These are phyloP conservation scores for Chlorella vulgaris DNA, from an alignment of 139 green algal species.

Conservation along the genomic window DNA sequence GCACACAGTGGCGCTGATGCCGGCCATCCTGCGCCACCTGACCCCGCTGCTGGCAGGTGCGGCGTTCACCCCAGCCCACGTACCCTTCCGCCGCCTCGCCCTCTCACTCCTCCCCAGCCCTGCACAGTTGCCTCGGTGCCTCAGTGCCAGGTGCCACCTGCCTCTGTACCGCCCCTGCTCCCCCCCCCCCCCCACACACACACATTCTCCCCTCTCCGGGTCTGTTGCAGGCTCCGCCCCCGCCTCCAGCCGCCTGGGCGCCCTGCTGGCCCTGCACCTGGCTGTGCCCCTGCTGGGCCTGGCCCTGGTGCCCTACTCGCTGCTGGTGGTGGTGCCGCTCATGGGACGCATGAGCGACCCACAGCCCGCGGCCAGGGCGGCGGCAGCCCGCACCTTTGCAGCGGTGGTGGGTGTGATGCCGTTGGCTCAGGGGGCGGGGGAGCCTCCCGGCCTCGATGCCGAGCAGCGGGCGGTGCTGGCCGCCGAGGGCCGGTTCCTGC, in stretches of 20 bases:
- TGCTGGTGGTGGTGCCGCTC: slow-evolving; percentile 89
- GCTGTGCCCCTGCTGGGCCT: slow-evolving; percentile 53
- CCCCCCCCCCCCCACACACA: background rate
- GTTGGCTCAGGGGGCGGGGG: slow-evolving; percentile 72
- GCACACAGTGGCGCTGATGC: slow-evolving; percentile 56
- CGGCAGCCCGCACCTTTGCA: slow-evolving; percentile 80
- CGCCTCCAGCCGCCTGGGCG: slow-evolving; percentile 31
- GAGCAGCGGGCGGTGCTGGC: slow-evolving; percentile 50
- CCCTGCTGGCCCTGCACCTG: slow-evolving; percentile 30
- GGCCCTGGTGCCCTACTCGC: slow-evolving; percentile 77
- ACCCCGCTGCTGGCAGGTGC: slow-evolving; percentile 30
- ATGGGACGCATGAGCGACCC: slow-evolving; percentile 90
- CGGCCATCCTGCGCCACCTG: slow-evolving; percentile 60
- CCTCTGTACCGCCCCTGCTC: background rate
- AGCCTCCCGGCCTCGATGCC: slow-evolving; percentile 67
- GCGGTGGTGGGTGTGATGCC: slow-evolving; percentile 86
- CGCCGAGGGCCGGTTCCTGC: slow-evolving; percentile 80
- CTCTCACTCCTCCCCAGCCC: too few species aligned
- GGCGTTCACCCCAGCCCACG: background rate
- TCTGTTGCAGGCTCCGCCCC: background rate
- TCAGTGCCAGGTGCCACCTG: background rate
- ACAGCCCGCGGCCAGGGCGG: slow-evolving; percentile 51
- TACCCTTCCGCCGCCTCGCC: too few species aligned
- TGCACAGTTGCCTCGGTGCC: background rate
- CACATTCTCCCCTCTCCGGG: background rate